These are phyloP conservation scores for Pyrenochaeta sp. DNA, from an alignment of 2,329 filamentous ascomycete genomes.

Conservation along the genomic window DNA sequence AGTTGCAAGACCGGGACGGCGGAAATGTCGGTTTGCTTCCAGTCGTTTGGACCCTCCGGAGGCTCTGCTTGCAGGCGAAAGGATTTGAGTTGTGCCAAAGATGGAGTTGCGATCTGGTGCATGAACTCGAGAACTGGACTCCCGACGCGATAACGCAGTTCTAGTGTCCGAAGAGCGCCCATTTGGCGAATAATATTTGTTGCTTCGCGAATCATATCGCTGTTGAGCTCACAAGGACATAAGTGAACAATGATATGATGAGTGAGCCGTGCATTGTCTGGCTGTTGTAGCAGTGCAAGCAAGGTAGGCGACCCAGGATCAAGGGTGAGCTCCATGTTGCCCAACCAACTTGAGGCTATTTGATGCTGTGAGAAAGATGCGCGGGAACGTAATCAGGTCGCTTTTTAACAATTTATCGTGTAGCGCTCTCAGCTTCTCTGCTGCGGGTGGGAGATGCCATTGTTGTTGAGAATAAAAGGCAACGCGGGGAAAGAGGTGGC, in stretches of 20 bases:
- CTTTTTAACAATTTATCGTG: too few species aligned
- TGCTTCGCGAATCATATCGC: neutral
- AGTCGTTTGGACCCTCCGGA: neutral
- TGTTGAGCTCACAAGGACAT: neutral
- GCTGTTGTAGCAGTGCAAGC: neutral
- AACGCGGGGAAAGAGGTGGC: too few species aligned
- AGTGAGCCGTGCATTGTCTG: neutral
- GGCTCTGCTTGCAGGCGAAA: neutral
- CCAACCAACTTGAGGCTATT: too few species aligned
- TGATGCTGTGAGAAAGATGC: too few species aligned
- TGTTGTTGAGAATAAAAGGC: too few species aligned
- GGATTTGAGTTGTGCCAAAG: too few species aligned
- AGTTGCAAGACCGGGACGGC: neutral
- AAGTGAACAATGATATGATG: neutral
- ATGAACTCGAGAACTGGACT: constrained; percentile 1
- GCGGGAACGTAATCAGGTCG: too few species aligned
- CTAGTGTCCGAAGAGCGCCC: neutral
- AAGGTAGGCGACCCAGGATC: neutral
- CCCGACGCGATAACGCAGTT: neutral
- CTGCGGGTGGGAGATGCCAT: too few species aligned
- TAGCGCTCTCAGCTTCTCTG: too few species aligned
- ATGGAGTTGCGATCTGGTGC: neutral
- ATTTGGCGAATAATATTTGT: neutral
- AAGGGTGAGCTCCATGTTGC: constrained; percentile 1
- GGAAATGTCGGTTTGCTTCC: neutral